Base-by-base conservation (phyloP, 805 yeast genomes). In the Lipomyces sp. region DNA sequence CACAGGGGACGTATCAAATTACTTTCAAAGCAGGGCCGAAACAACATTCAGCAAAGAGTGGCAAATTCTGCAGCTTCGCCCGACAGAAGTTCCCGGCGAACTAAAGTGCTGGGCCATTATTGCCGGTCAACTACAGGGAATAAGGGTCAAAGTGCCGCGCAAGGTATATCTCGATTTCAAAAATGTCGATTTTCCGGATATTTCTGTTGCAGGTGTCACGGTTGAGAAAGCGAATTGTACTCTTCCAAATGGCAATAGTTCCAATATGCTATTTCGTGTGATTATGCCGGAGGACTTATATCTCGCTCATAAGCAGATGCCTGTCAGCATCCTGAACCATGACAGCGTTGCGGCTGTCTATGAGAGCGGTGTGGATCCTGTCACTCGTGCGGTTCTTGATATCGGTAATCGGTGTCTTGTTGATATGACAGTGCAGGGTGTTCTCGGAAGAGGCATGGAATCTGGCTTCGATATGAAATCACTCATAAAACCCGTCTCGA, bases 381-480 rank as follows among this genome's bases (percentile, higher is more conserved):
- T 77, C 3, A 91, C 88, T 53, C 72, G 96, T 42, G 88, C 88
- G 0, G 77, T 88, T 39, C 77, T 93, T 57, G 84, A 83, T 29
- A 70, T 93, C 16, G 98, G 98, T 2, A 74, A 82, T 22, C 74
- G 80, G 14, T 84, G 90, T 19, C 74, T 74, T 14, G 83, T 90
- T 57, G 86, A 81, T 56, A 83, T 83, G 39, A 71, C 80, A 1
- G 74, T 77, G 48, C 78, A 86, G n/a, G 96, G 97, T 7, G 81
- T 89, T 0, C 71, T 95, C 8, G 95, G 97, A 6, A 79, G 77
- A 61, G 95, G 96, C 26, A 70, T 93, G 50, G 89, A 86, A 60
- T 76, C 78, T 51, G 98, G 98, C 0, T 95, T 95, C 67, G 80
- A 84, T 13, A 63, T 78, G 49, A 19, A 51, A 29, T 34, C 51